phyloP scores from a whole-genome alignment of 495 filamentous ascomycete genomes.

The Neurospora sublineolata region DNA sequence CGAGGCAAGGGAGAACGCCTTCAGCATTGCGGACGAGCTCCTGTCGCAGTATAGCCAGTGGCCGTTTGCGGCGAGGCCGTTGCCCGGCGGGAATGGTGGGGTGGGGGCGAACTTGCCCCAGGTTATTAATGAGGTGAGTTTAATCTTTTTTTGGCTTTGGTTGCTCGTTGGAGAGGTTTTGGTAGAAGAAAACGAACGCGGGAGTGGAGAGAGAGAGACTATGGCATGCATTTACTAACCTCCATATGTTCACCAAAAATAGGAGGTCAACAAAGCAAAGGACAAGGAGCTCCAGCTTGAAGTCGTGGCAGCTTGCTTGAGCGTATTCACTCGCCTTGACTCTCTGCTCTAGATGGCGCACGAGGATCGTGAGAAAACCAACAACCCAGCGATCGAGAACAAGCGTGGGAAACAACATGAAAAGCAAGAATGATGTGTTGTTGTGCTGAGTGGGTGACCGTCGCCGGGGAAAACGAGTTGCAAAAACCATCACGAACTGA shows the following conservation, averaged over 20 bases:
- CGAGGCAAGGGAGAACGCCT: conserved; percentile 84
- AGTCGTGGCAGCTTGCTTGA: conserved; percentile 91
- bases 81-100: conserved; percentile 43
- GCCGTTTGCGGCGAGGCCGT: conserved; percentile 77
- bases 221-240: conserved; percentile 4
- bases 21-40: conserved; percentile 93
- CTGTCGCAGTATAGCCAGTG: conserved; percentile 93
- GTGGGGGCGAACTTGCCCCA: conserved; percentile 92
- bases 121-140: conserved; percentile 58
- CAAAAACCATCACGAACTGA: neutral
- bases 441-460: neutral
- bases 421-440: neutral
- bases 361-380: neutral
- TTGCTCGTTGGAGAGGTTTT: neutral
- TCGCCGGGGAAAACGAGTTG: neutral
- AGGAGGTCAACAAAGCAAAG: conserved; percentile 69
- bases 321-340: conserved; percentile 92
- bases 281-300: conserved; percentile 94
- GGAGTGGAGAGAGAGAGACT: neutral
- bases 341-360: conserved; percentile 56
- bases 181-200: neutral
- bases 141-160: neutral
- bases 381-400: neutral
- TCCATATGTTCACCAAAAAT: neutral
- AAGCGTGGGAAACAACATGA: neutral